Evolutionary conservation across 2,329 filamentous ascomycete genomes (phyloP).

Genomic region (Botrytis byssoidea): DNA sequence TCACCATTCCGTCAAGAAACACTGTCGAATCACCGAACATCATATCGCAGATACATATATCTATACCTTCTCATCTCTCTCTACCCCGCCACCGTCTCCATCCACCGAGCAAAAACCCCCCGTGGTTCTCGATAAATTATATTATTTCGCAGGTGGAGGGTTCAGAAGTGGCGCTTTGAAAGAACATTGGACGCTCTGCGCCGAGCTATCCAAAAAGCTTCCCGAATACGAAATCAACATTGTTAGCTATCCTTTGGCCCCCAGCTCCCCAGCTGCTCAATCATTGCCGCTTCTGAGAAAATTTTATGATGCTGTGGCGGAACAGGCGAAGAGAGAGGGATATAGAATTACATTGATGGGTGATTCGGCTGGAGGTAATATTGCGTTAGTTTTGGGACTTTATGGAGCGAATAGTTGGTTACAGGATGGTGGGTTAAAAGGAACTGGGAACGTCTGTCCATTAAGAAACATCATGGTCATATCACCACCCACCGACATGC

Average conservation of each 20-base stretch:
- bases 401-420: slow-evolving; percentile 1
- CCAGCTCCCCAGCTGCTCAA: neutral
- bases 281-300: neutral
- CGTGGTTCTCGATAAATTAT: neutral
- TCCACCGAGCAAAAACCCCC: neutral
- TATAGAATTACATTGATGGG: slow-evolving; percentile 11
- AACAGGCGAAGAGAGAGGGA: neutral
- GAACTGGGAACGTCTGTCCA: slow-evolving; percentile 3
- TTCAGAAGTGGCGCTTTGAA: neutral
- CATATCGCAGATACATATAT: slow-evolving; percentile 2
- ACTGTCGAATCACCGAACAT: slow-evolving; percentile 6
- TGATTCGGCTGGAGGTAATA: slow-evolving; percentile 8
- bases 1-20: neutral
- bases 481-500: slow-evolving; percentile 27
- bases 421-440: neutral
- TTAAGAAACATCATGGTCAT: slow-evolving; percentile 27
- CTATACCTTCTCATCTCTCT: neutral
- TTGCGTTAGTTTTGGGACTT: neutral
- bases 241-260: neutral
- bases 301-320: neutral
- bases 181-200: slow-evolving; percentile 7
- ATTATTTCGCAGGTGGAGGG: slow-evolving; percentile 10
- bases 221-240: neutral
- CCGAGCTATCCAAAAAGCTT: neutral
- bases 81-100: neutral